Evolutionary conservation across 257 asterid species (phyloP).

Genomic region (Paraleonurus japonicus): DNA sequence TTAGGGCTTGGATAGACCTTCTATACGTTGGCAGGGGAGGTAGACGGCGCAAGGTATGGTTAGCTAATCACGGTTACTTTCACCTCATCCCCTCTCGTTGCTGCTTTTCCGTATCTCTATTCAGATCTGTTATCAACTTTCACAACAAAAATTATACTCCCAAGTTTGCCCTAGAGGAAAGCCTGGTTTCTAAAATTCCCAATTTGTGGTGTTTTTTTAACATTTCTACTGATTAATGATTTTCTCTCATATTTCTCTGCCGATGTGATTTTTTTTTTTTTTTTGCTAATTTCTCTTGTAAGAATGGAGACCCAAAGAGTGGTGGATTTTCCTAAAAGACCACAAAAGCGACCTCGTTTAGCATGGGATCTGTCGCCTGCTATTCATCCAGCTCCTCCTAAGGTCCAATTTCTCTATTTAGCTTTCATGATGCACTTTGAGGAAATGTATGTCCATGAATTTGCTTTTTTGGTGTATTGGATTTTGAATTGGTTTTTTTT

Average conservation of each 20-base stretch:
- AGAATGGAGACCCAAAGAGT: conserved; percentile 71
- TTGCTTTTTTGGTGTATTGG: neutral
- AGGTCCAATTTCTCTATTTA: conserved; percentile 35
- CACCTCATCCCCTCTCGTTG: conserved; percentile 16
- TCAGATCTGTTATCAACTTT: conserved; percentile 30
- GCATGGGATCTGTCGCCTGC: conserved; percentile 67
- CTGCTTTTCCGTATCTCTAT: conserved; percentile 20
- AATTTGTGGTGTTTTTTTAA: neutral
- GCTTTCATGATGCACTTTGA: neutral
- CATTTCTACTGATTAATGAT: conserved; percentile 13
- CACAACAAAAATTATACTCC: no score
- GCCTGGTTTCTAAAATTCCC: neutral
- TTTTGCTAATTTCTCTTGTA: neutral
- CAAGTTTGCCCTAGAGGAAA: conserved; percentile 26
- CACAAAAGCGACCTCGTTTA: conserved; percentile 78
- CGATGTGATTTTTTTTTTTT: conserved; percentile 14
- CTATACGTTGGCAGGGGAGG: no score
- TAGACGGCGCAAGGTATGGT: no score
- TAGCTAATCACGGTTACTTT: conserved; percentile 46
- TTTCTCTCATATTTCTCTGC: conserved; percentile 10
- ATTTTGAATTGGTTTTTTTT: conserved; percentile 6
- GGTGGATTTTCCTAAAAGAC: conserved; percentile 59
- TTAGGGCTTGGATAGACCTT: no score
- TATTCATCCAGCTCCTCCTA: conserved; percentile 48
- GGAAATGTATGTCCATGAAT: neutral